phyloP scores from a whole-genome alignment of 2,329 filamentous ascomycete species.

The Aaosphaeria pasadenensis region DNA sequence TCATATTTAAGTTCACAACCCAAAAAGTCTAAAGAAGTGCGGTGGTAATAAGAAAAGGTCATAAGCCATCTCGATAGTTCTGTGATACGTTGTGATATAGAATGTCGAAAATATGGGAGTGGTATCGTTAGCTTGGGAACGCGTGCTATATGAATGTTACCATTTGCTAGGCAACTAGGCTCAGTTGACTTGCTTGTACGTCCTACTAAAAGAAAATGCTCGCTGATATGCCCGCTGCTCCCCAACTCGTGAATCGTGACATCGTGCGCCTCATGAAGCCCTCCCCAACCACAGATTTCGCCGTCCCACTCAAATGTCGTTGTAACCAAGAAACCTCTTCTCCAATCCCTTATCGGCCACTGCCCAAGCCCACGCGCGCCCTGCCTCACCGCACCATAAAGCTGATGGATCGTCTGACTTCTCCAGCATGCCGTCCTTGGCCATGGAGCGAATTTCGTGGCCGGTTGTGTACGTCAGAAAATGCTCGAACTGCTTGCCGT shows the following conservation, averaged over 20 bases:
- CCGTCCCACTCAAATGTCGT: conserved; percentile 40
- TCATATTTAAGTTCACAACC: too few relatives aligned
- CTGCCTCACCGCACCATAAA: conserved; percentile 50
- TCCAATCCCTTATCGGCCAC: conserved; percentile 44
- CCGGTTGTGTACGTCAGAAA: conserved; percentile 58
- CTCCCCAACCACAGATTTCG: not conserved
- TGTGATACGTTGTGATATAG: conserved; percentile 1
- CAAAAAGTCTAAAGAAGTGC: too few relatives aligned
- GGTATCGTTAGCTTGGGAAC: conserved; percentile 2
- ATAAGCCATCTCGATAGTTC: not conserved
- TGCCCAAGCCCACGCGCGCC: conserved; percentile 49
- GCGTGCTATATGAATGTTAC: too few relatives aligned
- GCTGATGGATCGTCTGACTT: conserved; percentile 50
- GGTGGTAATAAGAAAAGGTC: too few relatives aligned
- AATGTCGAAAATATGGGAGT: conserved; percentile 2
- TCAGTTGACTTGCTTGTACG: conserved; percentile 2
- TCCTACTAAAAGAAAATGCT: not conserved
- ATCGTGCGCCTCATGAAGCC: conserved; percentile 15
- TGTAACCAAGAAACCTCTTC: conserved; percentile 49
- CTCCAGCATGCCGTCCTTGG: conserved; percentile 51
- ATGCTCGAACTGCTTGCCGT: conserved; percentile 51
- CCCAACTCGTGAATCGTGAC: conserved; percentile 16
- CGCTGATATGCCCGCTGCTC: not conserved
- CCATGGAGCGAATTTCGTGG: conserved; percentile 54
- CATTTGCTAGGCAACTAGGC: not conserved